Base-by-base conservation (phyloP, 2,329 filamentous ascomycete genomes). In the Graphilbum fragrans region DNA sequence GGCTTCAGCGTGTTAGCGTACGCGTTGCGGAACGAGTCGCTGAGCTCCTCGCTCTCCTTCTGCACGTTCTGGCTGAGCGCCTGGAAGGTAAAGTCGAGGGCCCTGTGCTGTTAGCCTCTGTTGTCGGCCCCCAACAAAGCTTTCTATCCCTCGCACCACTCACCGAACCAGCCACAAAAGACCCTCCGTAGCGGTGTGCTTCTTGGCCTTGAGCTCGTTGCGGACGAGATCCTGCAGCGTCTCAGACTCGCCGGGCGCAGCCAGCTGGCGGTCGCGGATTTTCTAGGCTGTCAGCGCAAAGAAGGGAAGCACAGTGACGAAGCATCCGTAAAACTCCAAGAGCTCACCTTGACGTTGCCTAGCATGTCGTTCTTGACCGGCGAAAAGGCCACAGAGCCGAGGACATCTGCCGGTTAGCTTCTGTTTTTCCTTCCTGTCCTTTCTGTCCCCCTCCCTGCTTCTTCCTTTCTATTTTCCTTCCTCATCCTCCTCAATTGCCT, bases 351-450 rank as follows among this genome's bases (percentile, higher is more conserved):
- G 66, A 96, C 75, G 66, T 98, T 98, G 59, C 85, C 85, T 38
- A 77, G 62, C 69, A 98, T 84, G 63, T 98, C 92, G 52, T 66
- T 82, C 74, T 94, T 95, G 58, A 96, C 90, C 21, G 86, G 83
- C 41, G 72, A 77, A 66, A 98, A 96, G 49, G 88, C 87, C 27
- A 82, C 75, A 35, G 74, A 72, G 47, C 77, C 77, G 40, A 82
- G 67, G 43, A 72, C 63, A 58, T 82, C 77, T 81, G 43, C 14
- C 16, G 10, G 31, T 39, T 29, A 39, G 31, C 25, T 18, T 17
- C 7, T 11, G 6, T n/a, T 21, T 6, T 21, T 31, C 20, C 9
- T 3, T n/a, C 19, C 25, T n/a, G 7, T 21, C 19, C 21, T n/a
- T 7, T 19, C 20, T 22, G 4, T 22, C 5, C 11, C 17, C n/a